Evolutionary conservation across 495 filamentous ascomycete species (phyloP).

Genomic region (Massariosphaeria phaeospora): DNA sequence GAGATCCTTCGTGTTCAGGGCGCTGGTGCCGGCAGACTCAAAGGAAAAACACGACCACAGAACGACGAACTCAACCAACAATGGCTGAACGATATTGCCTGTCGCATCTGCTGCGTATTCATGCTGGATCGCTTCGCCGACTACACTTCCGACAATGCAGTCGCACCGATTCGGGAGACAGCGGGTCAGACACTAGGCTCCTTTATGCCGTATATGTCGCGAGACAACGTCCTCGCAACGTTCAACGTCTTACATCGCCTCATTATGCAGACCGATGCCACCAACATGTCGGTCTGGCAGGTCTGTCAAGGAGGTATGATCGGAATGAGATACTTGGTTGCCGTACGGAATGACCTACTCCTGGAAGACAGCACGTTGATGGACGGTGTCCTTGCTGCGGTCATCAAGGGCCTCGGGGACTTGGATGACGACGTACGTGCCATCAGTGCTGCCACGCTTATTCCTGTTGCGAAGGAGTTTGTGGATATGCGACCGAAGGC

Average conservation of each 20-base stretch:
- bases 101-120: slow-evolving; percentile 85
- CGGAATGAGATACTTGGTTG: slow-evolving; percentile 86
- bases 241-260: slow-evolving; percentile 78
- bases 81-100: slow-evolving; percentile 91
- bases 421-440: slow-evolving; percentile 92
- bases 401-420: slow-evolving; percentile 91
- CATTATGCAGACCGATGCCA: slow-evolving; percentile 83
- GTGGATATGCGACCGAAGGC: slow-evolving; percentile 73
- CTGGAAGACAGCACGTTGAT: slow-evolving; percentile 76
- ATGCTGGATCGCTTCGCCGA: slow-evolving; percentile 98
- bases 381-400: slow-evolving; percentile 84
- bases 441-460: slow-evolving; percentile 91
- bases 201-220: slow-evolving; percentile 72
- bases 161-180: slow-evolving; percentile 92
- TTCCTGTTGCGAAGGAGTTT: slow-evolving; percentile 91
- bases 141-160: slow-evolving; percentile 94
- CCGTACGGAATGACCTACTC: slow-evolving; percentile 85
- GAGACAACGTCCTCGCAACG: slow-evolving; percentile 68
- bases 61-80: slow-evolving; percentile 73
- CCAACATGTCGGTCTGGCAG: slow-evolving; percentile 72
- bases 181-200: slow-evolving; percentile 94
- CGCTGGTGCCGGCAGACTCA: slow-evolving; percentile 75
- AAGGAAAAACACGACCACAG: slow-evolving; percentile 61
- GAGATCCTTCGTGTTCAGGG: slow-evolving; percentile 92
- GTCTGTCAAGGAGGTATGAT: slow-evolving; percentile 98